These are phyloP conservation scores for Lecanicillium sp. DNA, from an alignment of 2,329 filamentous ascomycete species.

Conservation along the genomic window DNA sequence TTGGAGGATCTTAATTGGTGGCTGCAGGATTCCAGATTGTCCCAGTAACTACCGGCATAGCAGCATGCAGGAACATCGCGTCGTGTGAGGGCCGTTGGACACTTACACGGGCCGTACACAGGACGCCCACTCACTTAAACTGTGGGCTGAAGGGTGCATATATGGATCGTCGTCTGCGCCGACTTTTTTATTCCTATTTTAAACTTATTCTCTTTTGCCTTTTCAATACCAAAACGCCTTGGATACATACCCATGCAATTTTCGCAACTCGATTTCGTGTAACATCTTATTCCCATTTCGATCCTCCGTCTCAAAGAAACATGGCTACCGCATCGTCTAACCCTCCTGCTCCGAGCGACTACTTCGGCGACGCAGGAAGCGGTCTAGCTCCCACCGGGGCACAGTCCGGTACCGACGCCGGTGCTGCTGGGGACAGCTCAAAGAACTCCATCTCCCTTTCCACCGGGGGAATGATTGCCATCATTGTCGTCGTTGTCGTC, in stretches of 20 bases:
- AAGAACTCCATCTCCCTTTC: constrained; percentile 57
- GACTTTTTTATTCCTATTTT: neutral
- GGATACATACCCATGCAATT: constrained; percentile 6
- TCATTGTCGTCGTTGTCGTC: constrained; percentile 63
- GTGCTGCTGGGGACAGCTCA: constrained; percentile 58
- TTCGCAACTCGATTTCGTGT: constrained; percentile 29
- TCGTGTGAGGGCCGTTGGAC: neutral
- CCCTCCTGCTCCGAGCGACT: constrained; percentile 21
- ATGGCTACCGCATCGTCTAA: constrained; percentile 3
- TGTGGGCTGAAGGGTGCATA: neutral
- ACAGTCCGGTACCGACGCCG: constrained; percentile 47
- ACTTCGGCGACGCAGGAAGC: constrained; percentile 28
- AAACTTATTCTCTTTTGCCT: neutral
- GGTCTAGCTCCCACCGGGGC: constrained; percentile 29
- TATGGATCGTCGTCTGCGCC: constrained; percentile 3
- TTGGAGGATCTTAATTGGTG: neutral
- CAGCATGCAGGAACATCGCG: constrained; percentile 7
- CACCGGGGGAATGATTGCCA: constrained; percentile 64
- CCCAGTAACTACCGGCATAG: constrained; percentile 6
- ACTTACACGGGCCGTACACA: neutral
- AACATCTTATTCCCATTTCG: constrained; percentile 36
- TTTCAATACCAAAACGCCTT: neutral
- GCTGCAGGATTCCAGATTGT: neutral
- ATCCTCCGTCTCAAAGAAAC: constrained; percentile 32
- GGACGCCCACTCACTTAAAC: neutral